phyloP scores from a whole-genome alignment of 352 stramenopile species.

The Pythium sukuiense region DNA sequence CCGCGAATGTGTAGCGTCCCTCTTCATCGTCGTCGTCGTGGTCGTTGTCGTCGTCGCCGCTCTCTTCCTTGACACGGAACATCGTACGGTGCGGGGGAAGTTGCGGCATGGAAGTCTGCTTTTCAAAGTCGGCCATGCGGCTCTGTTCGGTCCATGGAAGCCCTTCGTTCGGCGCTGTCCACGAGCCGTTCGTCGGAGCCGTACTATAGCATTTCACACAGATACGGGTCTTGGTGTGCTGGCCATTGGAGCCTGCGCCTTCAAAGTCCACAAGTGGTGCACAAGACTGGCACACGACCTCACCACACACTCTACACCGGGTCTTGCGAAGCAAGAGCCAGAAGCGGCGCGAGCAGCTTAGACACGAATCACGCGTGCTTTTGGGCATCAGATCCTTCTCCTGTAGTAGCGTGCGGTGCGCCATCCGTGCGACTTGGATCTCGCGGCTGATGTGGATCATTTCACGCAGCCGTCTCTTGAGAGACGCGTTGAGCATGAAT shows the following conservation, averaged over 20 bases:
- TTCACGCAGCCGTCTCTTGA: slow-evolving; percentile 64
- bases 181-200: slow-evolving; percentile 25
- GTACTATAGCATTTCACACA: slow-evolving; percentile 56
- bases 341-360: slow-evolving; percentile 67
- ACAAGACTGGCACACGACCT: slow-evolving; percentile 75
- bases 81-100: slow-evolving; percentile 14
- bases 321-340: slow-evolving; percentile 74
- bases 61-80: slow-evolving; percentile 16
- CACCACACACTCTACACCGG: slow-evolving; percentile 65
- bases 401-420: slow-evolving; percentile 53
- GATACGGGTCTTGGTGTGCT: slow-evolving; percentile 51
- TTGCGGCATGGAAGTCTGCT: slow-evolving; percentile 13
- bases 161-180: slow-evolving; percentile 13
- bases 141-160: slow-evolving; percentile 29
- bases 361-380: slow-evolving; percentile 48
- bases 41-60: background rate
- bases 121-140: slow-evolving; percentile 11
- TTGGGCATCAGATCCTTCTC: slow-evolving; percentile 76
- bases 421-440: slow-evolving; percentile 60
- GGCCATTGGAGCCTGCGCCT: slow-evolving; percentile 23
- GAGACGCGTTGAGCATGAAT: slow-evolving; percentile 62
- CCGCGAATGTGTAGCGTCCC: slow-evolving; percentile 27
- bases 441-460: slow-evolving; percentile 67
- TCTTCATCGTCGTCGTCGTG: slow-evolving; percentile 17
- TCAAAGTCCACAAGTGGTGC: slow-evolving; percentile 57